Base-by-base conservation (phyloP, 2,329 filamentous ascomycete genomes). In the Tolypocladium inflatum region DNA sequence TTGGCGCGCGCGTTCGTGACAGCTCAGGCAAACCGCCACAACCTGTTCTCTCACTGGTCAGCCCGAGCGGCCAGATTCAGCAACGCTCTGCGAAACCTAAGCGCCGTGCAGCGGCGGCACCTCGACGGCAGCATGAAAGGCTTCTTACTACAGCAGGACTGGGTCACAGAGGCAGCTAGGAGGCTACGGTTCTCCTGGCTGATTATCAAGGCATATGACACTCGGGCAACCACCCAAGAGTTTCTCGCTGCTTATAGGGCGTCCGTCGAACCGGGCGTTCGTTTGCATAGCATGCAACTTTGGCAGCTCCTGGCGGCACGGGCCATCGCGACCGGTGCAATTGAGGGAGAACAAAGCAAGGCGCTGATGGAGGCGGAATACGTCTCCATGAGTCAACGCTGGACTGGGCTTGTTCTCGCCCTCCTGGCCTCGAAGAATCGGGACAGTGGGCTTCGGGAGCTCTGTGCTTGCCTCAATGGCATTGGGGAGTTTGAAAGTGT, bases 161-260 rank as follows among this genome's bases (percentile, higher is more conserved):
- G 23, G 19, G 26, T 19, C n/a, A 21, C 55, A 3, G 59, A 63
- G n/a, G 57, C 15, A 21, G 50, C 52, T 2, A 50, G 56, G 43
- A 59, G 58, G 19, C 38, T 63, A 43, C 60, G 59, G 1, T 66
- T 63, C 51, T 58, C 64, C 3, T 68, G 66, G 66, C 55, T 68
- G 6, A 42, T 64, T 2, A 60, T 61, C 54, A 61, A 61, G 51
- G 63, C 65, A 1, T 58, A 65, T 41, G 59, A 63, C 30, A 19
- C 60, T 9, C 33, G 50, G 5, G 41, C 57, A 8, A 61, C 60
- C 11, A 61, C 58, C 15, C 35, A 61, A n/a, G 54, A 57, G 4
- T 63, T 68, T 26, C 37, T 60, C 38, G 41, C 52, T 10, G 54
- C 55, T 2, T 62, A 62, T 23, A 55, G 45, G n/a, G 35, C 23